Conservation (phyloP, 2,329 filamentous ascomycete genomes). For the Xylariaceae sp. region DNA sequence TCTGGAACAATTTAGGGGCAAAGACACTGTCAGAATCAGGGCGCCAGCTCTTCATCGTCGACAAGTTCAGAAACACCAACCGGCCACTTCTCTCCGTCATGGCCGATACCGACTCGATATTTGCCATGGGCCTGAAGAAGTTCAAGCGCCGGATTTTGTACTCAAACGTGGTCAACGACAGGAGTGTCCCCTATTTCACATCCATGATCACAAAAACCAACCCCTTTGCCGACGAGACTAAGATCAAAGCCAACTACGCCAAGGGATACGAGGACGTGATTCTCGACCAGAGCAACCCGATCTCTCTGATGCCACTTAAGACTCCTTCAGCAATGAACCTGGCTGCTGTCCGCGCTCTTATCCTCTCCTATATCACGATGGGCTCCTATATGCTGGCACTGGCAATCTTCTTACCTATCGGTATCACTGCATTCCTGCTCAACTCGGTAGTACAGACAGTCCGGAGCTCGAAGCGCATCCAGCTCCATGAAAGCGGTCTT, state of each 20-base stretch:
- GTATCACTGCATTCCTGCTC: conserved; percentile 62
- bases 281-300: conserved; percentile 61
- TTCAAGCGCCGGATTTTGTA: conserved; percentile 79
- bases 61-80: conserved; percentile 78
- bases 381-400: conserved; percentile 62
- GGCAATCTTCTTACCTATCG: conserved; percentile 67
- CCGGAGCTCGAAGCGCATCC: conserved; percentile 68
- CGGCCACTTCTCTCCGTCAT: conserved; percentile 74
- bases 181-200: conserved; percentile 77
- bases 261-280: conserved; percentile 70
- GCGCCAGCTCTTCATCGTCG: conserved; percentile 79
- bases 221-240: conserved; percentile 65
- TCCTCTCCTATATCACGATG: conserved; percentile 40
- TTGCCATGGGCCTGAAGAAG: conserved; percentile 68
- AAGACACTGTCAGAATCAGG: conserved; percentile 78
- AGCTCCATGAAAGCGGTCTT: conserved; percentile 66
- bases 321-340: conserved; percentile 31
- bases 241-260: conserved; percentile 66
- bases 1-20: conserved; percentile 81
- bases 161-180: conserved; percentile 81
- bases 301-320: conserved; percentile 40
- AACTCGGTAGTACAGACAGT: conserved; percentile 74
- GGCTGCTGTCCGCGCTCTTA: conserved; percentile 30
- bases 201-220: conserved; percentile 72
- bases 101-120: conserved; percentile 78